Percentiles rank a stretch among this genome's conserved stretches.
Conservation (phyloP, 2,329 filamentous ascomycete species). For the Chaetomium globosum region DNA sequence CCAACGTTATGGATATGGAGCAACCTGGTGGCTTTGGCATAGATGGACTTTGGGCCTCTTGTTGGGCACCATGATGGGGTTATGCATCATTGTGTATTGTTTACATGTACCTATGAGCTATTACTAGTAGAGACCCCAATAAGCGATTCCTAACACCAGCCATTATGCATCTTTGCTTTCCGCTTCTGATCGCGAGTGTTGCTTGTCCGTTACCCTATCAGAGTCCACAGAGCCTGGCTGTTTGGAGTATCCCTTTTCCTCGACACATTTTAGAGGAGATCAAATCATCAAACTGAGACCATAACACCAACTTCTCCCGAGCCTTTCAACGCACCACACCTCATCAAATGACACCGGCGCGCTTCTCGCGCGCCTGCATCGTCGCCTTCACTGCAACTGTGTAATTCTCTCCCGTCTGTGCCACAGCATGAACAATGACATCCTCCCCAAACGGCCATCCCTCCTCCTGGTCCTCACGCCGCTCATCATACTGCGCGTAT, state of each 20-base stretch:
- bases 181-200: neutral
- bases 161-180: neutral
- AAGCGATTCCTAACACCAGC: neutral
- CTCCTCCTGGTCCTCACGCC: constrained; percentile 26
- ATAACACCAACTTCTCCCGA: neutral
- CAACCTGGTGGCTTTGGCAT: neutral
- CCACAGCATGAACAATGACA: constrained; percentile 49
- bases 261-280: too few relatives aligned
- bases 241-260: too few relatives aligned
- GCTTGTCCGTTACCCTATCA: neutral
- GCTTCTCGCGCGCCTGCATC: constrained; percentile 36
- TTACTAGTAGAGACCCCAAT: neutral
- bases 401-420: constrained; percentile 47
- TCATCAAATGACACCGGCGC: constrained; percentile 26
- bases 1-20: neutral
- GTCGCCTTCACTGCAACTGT: constrained; percentile 44
- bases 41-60: neutral
- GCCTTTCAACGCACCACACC: too few relatives aligned
- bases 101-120: neutral
- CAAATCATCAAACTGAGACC: too few relatives aligned
- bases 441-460: constrained; percentile 52
- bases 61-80: neutral
- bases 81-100: neutral
- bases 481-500: constrained; percentile 40
- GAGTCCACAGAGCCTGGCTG: too few relatives aligned